These are phyloP conservation scores for Pelargonium fulgidum DNA, from an alignment of 441 rosid species.

Conservation along the genomic window DNA sequence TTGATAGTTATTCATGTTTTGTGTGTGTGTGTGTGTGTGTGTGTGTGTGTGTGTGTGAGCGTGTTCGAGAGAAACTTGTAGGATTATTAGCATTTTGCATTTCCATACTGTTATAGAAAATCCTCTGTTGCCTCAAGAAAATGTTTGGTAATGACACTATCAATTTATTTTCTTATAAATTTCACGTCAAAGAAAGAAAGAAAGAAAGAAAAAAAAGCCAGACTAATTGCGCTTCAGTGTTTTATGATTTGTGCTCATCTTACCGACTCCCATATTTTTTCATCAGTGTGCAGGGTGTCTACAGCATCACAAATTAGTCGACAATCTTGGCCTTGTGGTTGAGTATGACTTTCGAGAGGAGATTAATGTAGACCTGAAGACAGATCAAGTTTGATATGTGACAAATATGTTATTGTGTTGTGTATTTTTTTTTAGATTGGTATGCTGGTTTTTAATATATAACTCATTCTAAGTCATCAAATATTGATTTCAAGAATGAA, in stretches of 20 bases:
- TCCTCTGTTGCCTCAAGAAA: too few relatives aligned
- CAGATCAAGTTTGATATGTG: conserved; percentile 39
- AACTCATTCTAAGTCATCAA: background rate
- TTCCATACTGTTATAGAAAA: too few relatives aligned
- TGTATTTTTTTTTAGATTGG: conserved; percentile 8
- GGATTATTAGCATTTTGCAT: too few relatives aligned
- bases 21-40: too few relatives aligned
- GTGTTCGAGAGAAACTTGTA: too few relatives aligned
- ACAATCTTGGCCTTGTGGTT: conserved; percentile 75
- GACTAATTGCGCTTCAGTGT: too few relatives aligned
- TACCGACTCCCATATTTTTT: conserved; percentile 21
- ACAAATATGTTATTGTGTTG: conserved; percentile 9
- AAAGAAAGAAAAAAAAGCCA: too few relatives aligned
- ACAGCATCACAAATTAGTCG: conserved; percentile 73
- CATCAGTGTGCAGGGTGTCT: conserved; percentile 87
- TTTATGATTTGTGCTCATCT: conserved; percentile 11
- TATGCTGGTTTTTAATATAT: background rate
- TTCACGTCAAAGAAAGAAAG: too few relatives aligned
- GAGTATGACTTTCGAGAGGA: conserved; percentile 69
- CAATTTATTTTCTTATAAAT: too few relatives aligned
- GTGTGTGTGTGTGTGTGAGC: too few relatives aligned
- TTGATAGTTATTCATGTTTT: too few relatives aligned
- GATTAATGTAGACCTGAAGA: conserved; percentile 31
- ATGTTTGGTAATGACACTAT: too few relatives aligned
- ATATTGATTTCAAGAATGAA: conserved; percentile 1